Base-by-base conservation (phyloP, 805 yeast species). In the Cyberlindnera mycetangii region DNA sequence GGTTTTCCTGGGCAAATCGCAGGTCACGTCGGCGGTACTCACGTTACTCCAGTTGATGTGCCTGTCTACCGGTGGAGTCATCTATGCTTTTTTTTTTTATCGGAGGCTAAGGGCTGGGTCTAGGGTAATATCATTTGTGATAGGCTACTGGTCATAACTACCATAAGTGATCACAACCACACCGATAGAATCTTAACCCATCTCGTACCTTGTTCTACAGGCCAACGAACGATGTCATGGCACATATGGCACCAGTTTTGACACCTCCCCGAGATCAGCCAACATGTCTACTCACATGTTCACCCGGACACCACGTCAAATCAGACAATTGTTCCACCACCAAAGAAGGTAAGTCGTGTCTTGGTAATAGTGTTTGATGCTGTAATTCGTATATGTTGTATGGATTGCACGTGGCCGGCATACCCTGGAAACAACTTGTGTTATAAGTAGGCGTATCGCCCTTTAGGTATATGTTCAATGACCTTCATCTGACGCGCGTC, bases 1-100 rank as follows among this genome's bases (percentile, higher is more conserved):
- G 37, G 24, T 20, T 33, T 33, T 33, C 17, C 37, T 20, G 25
- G 17, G 25, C 20, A 32, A 21, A 18, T 19, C 14, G 38, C 15
- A 7, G 43, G 44, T 41, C 44, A 41, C 44, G 44, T 41, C 19
- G 32, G 20, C 18, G 35, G 39, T 41, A 32, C 40, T 41, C 44
- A 39, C 32, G 42, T 32, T 39, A 18, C 41, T 39, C 32, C 39
- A 33, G 44, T 36, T 41, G 44, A 35, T 27, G 36, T 31, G 39
- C 3, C 32, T 18, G 8, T 18, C 11, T 8, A 12, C 11, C 11
- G 11, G 18, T 32, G 28, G 38, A 32, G 43, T 33, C 43, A 33
- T 22, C 32, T 5, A n/a, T 25, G n/a, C n/a, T n/a, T n/a, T n/a
- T n/a, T n/a, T n/a, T n/a, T n/a, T n/a, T n/a, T n/a, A n/a, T n/a